Evolutionary conservation across 1,139 yeast species (phyloP).

Genomic region (Debaryomyces nepalensis): DNA sequence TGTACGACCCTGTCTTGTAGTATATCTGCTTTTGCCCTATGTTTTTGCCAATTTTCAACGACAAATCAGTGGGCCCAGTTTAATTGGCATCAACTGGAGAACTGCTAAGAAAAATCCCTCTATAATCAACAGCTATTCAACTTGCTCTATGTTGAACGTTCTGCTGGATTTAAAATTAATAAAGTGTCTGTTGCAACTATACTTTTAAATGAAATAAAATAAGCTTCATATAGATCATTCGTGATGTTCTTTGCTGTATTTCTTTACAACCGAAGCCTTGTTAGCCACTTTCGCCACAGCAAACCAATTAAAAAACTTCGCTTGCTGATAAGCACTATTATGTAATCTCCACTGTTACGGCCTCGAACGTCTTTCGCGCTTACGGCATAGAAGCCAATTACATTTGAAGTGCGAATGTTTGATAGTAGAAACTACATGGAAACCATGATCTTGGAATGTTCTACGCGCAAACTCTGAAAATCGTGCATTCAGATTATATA

Average conservation of each 20-base stretch:
- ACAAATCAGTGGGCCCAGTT: too few species aligned
- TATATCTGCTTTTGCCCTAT: too few species aligned
- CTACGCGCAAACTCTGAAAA: slow-evolving; percentile 3
- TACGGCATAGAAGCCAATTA: background rate
- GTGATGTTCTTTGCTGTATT: background rate
- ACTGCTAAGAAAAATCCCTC: too few species aligned
- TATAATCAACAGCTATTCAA: background rate
- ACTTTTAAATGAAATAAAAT: background rate
- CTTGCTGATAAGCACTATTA: slow-evolving; percentile 5
- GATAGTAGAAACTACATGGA: background rate
- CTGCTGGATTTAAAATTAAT: slow-evolving; percentile 2
- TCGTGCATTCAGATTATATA: slow-evolving; percentile 2
- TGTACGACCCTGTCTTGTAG: too few species aligned
- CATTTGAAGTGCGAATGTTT: background rate
- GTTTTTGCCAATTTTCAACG: too few species aligned
- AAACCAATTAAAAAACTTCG: slow-evolving; percentile 7
- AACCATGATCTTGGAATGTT: background rate
- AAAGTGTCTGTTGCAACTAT: slow-evolving; percentile 4
- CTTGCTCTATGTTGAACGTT: too few species aligned
- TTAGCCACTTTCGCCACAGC: slow-evolving; percentile 7
- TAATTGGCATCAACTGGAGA: too few species aligned
- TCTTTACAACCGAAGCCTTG: background rate
- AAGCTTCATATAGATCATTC: background rate
- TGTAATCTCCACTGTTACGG: slow-evolving; percentile 2
- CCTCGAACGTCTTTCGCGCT: background rate